phyloP scores from a whole-genome alignment of 2,329 filamentous ascomycete genomes.

The Xylariaceae sp. region DNA sequence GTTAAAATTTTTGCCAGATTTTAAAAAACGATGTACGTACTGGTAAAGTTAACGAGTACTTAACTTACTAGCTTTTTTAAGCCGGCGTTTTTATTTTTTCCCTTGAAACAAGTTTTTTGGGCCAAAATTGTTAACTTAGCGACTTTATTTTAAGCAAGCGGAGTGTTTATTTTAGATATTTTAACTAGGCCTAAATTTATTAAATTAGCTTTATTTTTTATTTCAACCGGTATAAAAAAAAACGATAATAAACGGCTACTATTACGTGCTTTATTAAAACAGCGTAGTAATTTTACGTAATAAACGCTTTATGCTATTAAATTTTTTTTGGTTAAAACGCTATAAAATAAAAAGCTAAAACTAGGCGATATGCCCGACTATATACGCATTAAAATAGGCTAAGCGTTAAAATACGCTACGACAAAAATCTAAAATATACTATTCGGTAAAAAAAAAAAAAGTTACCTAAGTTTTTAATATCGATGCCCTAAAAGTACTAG shows the following conservation, averaged over 20 bases:
- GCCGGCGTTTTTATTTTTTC: neutral
- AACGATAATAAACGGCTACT: no score
- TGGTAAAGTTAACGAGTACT: neutral
- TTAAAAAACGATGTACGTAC: neutral
- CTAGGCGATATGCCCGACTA: neutral
- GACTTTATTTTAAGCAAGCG: no score
- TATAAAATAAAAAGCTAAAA: neutral
- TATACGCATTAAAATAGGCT: neutral
- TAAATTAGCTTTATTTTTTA: no score
- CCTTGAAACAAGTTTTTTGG: neutral
- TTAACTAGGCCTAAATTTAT: no score
- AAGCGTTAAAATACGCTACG: neutral
- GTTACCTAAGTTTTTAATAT: neutral
- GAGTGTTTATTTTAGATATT: no score
- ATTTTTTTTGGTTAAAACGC: neutral
- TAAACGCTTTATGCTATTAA: no score
- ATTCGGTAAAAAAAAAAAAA: neutral
- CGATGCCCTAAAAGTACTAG: no score
- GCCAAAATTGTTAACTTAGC: neutral
- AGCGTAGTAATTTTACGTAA: neutral
- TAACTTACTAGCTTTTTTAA: neutral
- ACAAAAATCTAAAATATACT: neutral
- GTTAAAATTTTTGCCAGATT: neutral
- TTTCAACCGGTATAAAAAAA: no score
- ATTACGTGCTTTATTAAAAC: no score